phyloP scores from a whole-genome alignment of 495 filamentous ascomycete genomes.

The Aspergillus leporis region DNA sequence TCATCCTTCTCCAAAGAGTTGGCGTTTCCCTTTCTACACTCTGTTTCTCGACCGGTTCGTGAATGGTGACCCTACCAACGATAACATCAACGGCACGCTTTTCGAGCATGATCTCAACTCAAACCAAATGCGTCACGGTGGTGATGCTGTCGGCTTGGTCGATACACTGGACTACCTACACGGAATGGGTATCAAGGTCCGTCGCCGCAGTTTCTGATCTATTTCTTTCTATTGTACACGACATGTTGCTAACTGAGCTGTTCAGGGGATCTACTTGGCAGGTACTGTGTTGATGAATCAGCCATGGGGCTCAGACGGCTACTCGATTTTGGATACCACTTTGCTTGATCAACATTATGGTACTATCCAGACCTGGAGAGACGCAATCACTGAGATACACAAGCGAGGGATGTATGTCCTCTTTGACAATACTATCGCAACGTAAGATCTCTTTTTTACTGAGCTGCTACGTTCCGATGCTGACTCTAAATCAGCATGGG shows the following conservation, averaged over 20 bases:
- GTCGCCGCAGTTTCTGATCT: not conserved
- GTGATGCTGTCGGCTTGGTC: conserved; percentile 63
- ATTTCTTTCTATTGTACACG: not conserved
- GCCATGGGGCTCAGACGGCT: conserved; percentile 70
- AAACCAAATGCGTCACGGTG: conserved; percentile 75
- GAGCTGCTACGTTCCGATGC: not conserved
- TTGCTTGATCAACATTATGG: conserved; percentile 71
- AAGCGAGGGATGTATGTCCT: conserved; percentile 68
- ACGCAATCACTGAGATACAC: conserved; percentile 65
- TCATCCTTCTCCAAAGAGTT: conserved; percentile 61
- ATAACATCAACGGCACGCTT: conserved; percentile 66
- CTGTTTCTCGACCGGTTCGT: conserved; percentile 70
- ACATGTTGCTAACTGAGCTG: conserved; percentile 10
- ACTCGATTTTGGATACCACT: conserved; percentile 68
- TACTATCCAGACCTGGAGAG: conserved; percentile 62
- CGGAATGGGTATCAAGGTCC: conserved; percentile 72
- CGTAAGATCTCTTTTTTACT: conserved; percentile 42
- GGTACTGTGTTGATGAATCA: conserved; percentile 69
- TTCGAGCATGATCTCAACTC: conserved; percentile 69
- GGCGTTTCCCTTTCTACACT: conserved; percentile 74
- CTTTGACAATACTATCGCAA: conserved; percentile 71
- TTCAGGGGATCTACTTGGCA: conserved; percentile 67
- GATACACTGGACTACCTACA: conserved; percentile 73
- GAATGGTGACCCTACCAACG: conserved; percentile 71
- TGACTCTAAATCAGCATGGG: conserved; percentile 48